Evolutionary conservation across 345 rosid genomes (phyloP).

Genomic region (Iberis pinnata): DNA sequence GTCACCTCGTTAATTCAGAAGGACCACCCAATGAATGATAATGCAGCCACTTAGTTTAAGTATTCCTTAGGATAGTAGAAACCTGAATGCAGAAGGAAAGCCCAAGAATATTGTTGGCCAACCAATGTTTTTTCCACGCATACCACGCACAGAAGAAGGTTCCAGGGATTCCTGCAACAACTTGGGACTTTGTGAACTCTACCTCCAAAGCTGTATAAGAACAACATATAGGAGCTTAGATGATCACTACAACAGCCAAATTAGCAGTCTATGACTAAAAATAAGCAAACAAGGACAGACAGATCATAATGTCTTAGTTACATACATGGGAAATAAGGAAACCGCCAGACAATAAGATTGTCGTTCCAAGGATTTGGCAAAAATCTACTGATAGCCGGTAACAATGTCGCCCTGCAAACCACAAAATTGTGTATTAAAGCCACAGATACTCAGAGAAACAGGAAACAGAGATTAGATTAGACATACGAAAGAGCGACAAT

Average conservation of each 20-base stretch:
- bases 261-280: too few relatives aligned
- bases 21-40: too few relatives aligned
- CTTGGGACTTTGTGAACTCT: conserved; percentile 91
- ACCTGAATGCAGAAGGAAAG: conserved; percentile 99
- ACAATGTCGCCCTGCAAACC: conserved; percentile 71
- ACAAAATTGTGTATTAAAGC: conserved; percentile 20
- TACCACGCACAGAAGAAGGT: conserved; percentile 98
- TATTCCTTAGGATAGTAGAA: conserved; percentile 11
- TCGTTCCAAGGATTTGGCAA: conserved; percentile 86
- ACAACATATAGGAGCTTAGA: too few relatives aligned
- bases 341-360: conserved; percentile 58
- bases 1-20: too few relatives aligned
- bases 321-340: conserved; percentile 82
- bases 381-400: conserved; percentile 68
- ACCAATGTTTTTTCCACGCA: conserved; percentile 93
- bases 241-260: too few relatives aligned
- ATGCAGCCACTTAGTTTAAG: neutral
- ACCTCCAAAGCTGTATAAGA: conserved; percentile 82
- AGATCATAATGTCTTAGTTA: neutral
- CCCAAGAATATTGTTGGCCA: conserved; percentile 91
- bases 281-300: too few relatives aligned
- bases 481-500: conserved; percentile 94
- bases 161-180: conserved; percentile 93
- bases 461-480: neutral
- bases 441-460: neutral